These are phyloP conservation scores for Erodium moschatum DNA, from an alignment of 441 rosid genomes.

Conservation along the genomic window DNA sequence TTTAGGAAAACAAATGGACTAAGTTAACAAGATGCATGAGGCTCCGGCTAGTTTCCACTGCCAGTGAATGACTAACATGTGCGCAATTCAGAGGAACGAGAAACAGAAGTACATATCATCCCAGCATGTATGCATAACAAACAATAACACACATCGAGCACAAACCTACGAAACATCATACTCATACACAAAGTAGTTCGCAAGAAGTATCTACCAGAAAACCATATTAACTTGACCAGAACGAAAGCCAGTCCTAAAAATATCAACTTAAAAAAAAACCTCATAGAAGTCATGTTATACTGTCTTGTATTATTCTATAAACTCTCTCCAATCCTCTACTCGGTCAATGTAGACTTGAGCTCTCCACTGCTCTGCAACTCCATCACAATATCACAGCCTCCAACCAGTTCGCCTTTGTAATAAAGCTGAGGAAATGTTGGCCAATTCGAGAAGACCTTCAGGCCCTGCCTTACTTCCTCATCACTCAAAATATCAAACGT, in stretches of 20 bases:
- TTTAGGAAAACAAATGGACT: no score
- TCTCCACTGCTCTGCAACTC: constrained; percentile 62
- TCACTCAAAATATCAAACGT: constrained; percentile 67
- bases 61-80: no score
- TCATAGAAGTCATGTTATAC: background rate
- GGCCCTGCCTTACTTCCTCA: constrained; percentile 88
- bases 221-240: no score
- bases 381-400: constrained; percentile 89
- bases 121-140: no score
- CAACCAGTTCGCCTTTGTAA: constrained; percentile 79
- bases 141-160: no score
- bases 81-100: no score
- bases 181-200: no score
- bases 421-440: constrained; percentile 93
- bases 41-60: no score
- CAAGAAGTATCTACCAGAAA: no score
- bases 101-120: no score
- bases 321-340: constrained; percentile 27
- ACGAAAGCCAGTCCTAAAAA: background rate
- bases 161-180: no score
- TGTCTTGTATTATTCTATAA: constrained; percentile 5
- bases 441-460: constrained; percentile 81
- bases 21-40: no score
- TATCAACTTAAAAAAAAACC: background rate
- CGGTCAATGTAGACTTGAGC: constrained; percentile 68